phyloP scores from a whole-genome alignment of 2,329 filamentous ascomycete species.

The Trichophyton rubrum region DNA sequence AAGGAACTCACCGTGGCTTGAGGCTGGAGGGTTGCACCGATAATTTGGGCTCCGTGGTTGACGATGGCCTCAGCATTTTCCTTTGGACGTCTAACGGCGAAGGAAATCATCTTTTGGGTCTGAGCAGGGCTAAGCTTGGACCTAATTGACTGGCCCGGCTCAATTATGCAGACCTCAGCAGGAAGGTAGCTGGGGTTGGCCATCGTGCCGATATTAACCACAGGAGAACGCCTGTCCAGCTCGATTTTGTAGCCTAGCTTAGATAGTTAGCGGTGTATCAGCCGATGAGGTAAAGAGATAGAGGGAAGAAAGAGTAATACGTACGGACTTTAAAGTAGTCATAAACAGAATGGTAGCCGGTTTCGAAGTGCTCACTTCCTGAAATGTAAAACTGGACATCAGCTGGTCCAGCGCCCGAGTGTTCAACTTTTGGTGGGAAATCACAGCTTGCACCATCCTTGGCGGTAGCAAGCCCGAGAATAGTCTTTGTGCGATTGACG shows the following conservation, averaged over 20 bases:
- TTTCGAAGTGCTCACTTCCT: background rate
- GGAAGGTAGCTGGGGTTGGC: slow-evolving; percentile 52
- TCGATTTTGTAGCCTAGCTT: slow-evolving; percentile 28
- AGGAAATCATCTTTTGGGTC: slow-evolving; percentile 56
- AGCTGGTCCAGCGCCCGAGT: slow-evolving; percentile 37
- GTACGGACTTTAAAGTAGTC: slow-evolving; percentile 38
- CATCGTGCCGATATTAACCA: slow-evolving; percentile 53
- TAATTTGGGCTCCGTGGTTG: slow-evolving; percentile 39
- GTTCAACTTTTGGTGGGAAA: slow-evolving; percentile 26
- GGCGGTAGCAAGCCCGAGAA: slow-evolving; percentile 34
- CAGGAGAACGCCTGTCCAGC: slow-evolving; percentile 36
- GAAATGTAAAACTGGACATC: slow-evolving; percentile 45
- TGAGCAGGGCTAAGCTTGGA: slow-evolving; percentile 49
- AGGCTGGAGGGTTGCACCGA: slow-evolving; percentile 42
- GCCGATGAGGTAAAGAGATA: background rate
- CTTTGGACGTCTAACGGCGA: slow-evolving; percentile 55
- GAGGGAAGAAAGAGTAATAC: slow-evolving; percentile 11
- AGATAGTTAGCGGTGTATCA: slow-evolving; percentile 4
- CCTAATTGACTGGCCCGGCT: slow-evolving; percentile 52
- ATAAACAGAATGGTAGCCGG: slow-evolving; percentile 39
- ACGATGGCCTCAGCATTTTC: slow-evolving; percentile 57
- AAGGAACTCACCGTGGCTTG: slow-evolving; percentile 33
- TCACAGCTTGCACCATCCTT: slow-evolving; percentile 24
- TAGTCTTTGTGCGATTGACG: slow-evolving; percentile 34
- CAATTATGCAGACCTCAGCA: slow-evolving; percentile 51